Base-by-base conservation (phyloP, 805 yeast species). In the Metschnikowia arizonensis region DNA sequence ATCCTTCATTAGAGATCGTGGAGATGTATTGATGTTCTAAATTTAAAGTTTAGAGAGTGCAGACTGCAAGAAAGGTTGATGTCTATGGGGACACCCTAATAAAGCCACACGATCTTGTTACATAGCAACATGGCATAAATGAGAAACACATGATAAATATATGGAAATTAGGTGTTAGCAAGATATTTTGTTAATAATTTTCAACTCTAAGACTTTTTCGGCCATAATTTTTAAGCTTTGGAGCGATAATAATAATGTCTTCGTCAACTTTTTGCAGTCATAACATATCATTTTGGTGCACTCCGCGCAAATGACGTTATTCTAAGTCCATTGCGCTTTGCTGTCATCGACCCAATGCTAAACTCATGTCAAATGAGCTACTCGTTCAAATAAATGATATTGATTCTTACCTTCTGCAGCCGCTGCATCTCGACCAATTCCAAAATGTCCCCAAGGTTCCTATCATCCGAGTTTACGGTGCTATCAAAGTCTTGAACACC, bases 391-490 rank as follows among this genome's bases (percentile, higher is more conserved):
- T 85, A 45, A 76, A 80, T 49, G 74, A 77, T 44, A 78, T 75
- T 53, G 95, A 86, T 58, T 69, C 78, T n/a, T 86, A 86, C 58
- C 84, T 77, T 55, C 49, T 72, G n/a, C 43, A 60, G 4, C 86
- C 90, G 0, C 63, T 79, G 4, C 53, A 61, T 1, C 58, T 85
- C 17, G 95, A 85, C 53, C 69, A 68, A 24, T 55, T 59, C n/a
- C 63, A 59, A 14, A 56, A 58, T 3, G 74, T 72, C 28, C 51
- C 61, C 2, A 77, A 76, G 35, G 90, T 85, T 0, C 98, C 98
- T 0, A 69, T 88, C 0, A 66, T 89, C 1, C 66, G 98, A 40
- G 64, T 93, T 0, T 93, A 80, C 65, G 98, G 97, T 0, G 73
- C 79, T 10, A 51, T 83, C 0, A 72, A 78, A 1, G 71, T 81